Evolutionary conservation across 106 monocot species (phyloP), one percentile per base, ranked within the genome.

Genomic region (Hemerocallis citrina): DNA sequence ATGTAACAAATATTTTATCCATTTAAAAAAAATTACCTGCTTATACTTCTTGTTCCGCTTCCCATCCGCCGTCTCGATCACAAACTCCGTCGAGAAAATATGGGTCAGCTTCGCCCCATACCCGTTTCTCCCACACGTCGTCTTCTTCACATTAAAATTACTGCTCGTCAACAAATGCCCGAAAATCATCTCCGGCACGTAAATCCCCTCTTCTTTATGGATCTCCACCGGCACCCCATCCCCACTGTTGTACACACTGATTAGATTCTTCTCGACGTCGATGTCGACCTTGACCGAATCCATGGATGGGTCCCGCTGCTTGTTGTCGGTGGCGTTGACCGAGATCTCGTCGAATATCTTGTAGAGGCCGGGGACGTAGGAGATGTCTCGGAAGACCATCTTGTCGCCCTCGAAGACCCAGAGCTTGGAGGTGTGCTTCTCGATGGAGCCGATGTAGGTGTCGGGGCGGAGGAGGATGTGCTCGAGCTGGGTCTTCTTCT

Each of bases 331-430:
- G 24, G 92, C 92, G 55, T 92, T 92, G 75, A 92, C 92, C 49
- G 88, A 81, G 62, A 92, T 92, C 81, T 92, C 92, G 56, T 92
- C 92, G 63, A 92, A 88, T 80, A 92, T 92, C 81, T 92, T 92
- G 75, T 92, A 92, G 24, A 92, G 73, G 6, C 92, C 92, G 0
- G 92, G 92, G 25, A 92, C 92, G 69, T 76, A 92, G 59, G 88
- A 67, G 27, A 92, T 66, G 55, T 63, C 21, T 13, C 88, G 77
- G 36, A 74, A 67, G 15, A 88, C 81, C 84, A 92, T 92, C 71
- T 76, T 74, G 15, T 41, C 75, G 31, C 16, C 17, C 25, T 81
- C 80, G 54, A 67, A 81, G 33, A 81, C 63, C 80, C 80, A 81
- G 27, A 81, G 75, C 17, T 61, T 33, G 51, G 71, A 71, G 23